Percentiles rank a stretch among this genome's conserved stretches.
These are phyloP conservation scores for Fusarium buharicum DNA, from an alignment of 2,329 filamentous ascomycete species.

Conservation along the genomic window DNA sequence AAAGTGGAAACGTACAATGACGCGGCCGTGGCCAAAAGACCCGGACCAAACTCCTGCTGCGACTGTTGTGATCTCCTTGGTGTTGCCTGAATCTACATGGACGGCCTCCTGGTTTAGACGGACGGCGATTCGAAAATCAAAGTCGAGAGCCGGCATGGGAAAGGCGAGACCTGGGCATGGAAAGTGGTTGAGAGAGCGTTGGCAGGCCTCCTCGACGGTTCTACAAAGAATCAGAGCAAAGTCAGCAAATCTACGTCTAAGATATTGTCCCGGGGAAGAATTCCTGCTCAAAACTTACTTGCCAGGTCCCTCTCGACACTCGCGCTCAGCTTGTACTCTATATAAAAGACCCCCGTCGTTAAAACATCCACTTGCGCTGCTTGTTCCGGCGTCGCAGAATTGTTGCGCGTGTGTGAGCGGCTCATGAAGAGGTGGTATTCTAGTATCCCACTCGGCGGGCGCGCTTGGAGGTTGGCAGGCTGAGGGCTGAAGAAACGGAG, in stretches of 20 bases:
- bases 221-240: constrained; percentile 30
- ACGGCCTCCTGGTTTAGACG: constrained; percentile 56
- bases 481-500: constrained; percentile 29
- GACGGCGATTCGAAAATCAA: constrained; percentile 63
- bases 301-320: constrained; percentile 43
- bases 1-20: constrained; percentile 53
- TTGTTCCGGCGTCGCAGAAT: constrained; percentile 14
- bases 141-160: constrained; percentile 58
- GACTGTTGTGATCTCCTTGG: constrained; percentile 62
- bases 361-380: constrained; percentile 35
- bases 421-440: constrained; percentile 32
- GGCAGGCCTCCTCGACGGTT: constrained; percentile 53
- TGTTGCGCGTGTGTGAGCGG: constrained; percentile 25
- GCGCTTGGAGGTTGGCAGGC: constrained; percentile 26
- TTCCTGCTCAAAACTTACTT: constrained; percentile 37
- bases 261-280: not conserved
- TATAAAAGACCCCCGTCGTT: constrained; percentile 45
- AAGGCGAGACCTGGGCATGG: constrained; percentile 57
- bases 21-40: constrained; percentile 60
- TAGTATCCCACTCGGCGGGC: constrained; percentile 48
- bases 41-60: constrained; percentile 60
- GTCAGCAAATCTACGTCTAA: constrained; percentile 32
- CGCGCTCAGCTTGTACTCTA: constrained; percentile 43
- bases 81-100: constrained; percentile 55
- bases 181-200: constrained; percentile 53